A percentile compares a stretch with the other conserved stretches of the same genome.
Conservation (phyloP, 306 rosid genomes). For the Sphenostylis stenocarpa region DNA sequence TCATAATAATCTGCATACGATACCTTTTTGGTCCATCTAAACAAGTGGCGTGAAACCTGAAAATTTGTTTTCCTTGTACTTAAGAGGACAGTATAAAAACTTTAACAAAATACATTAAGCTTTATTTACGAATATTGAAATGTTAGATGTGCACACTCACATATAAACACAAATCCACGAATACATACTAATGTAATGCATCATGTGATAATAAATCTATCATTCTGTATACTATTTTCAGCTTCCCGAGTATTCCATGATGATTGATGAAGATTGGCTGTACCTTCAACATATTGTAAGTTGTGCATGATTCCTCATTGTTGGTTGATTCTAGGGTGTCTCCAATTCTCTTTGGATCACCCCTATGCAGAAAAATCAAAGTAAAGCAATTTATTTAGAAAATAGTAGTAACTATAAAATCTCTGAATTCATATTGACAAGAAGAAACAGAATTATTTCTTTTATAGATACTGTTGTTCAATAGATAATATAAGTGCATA, state of each 20-base stretch:
- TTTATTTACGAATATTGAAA: not conserved
- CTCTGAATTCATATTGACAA: not conserved
- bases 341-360: constrained; percentile 63
- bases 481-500: constrained; percentile 2
- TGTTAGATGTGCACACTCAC: not conserved
- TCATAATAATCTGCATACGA: constrained; percentile 76
- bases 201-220: not conserved
- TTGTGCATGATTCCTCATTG: constrained; percentile 78
- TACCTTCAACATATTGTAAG: constrained; percentile 88
- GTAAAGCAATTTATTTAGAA: not conserved
- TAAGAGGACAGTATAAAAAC: not conserved
- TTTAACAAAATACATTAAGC: not conserved
- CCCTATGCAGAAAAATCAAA: constrained; percentile 46
- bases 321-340: constrained; percentile 43
- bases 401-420: not conserved
- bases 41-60: constrained; percentile 74
- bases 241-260: not conserved
- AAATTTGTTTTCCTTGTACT: not conserved
- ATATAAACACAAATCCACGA: not conserved
- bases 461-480: constrained; percentile 14
- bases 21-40: constrained; percentile 70
- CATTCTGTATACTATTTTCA: not conserved
- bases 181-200: not conserved
- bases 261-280: constrained; percentile 8
- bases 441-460: not conserved